Conservation (phyloP, 2,329 filamentous ascomycete genomes). For the Delphinella strobiligena region DNA sequence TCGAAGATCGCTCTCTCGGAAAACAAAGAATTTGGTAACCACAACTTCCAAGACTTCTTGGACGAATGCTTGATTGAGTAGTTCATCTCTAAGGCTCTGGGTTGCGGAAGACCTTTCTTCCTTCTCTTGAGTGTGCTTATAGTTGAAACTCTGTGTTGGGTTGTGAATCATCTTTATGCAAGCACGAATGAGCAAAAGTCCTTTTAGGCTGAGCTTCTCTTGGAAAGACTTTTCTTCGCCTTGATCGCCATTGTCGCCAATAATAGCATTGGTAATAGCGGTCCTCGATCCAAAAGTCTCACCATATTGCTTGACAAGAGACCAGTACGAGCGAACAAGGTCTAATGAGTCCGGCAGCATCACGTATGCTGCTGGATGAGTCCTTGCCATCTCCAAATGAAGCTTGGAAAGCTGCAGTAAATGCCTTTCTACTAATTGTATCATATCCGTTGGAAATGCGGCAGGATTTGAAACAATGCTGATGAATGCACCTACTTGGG, state of each 20-base stretch:
- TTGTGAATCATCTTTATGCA: slow-evolving; percentile 79
- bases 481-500: slow-evolving; percentile 68
- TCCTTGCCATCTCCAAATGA: slow-evolving; percentile 72
- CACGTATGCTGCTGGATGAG: slow-evolving; percentile 72
- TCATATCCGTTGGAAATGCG: slow-evolving; percentile 37
- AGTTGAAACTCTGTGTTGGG: slow-evolving; percentile 72
- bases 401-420: slow-evolving; percentile 84
- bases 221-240: slow-evolving; percentile 36
- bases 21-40: slow-evolving; percentile 79
- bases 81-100: slow-evolving; percentile 54
- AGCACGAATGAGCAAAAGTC: slow-evolving; percentile 66
- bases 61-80: slow-evolving; percentile 68
- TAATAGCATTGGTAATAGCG: slow-evolving; percentile 32
- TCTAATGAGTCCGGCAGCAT: slow-evolving; percentile 67
- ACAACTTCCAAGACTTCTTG: slow-evolving; percentile 72
- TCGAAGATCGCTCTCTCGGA: slow-evolving; percentile 71
- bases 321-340: slow-evolving; percentile 77
- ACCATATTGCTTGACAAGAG: slow-evolving; percentile 63
- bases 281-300: slow-evolving; percentile 54
- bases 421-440: slow-evolving; percentile 61
- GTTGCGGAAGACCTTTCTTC: slow-evolving; percentile 63
- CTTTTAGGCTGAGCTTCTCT: slow-evolving; percentile 73
- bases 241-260: slow-evolving; percentile 28
- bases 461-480: slow-evolving; percentile 47
- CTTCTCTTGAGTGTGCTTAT: slow-evolving; percentile 60